phyloP scores from a whole-genome alignment of 148 eudicot genomes.

The Dysphania ambrosioides region DNA sequence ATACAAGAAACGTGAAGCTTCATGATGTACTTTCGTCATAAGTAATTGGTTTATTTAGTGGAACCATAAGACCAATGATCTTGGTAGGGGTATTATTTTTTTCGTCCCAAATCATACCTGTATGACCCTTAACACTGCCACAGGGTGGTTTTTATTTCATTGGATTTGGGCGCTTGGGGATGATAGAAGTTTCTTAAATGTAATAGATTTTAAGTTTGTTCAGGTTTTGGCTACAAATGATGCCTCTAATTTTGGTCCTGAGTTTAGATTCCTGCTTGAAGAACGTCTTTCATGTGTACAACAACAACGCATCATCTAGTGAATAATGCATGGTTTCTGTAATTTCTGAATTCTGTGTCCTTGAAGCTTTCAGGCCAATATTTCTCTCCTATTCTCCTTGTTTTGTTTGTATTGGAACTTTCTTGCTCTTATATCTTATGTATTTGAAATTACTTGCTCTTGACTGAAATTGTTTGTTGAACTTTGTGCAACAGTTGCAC shows the following conservation, averaged over 20 bases:
- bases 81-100: conserved; percentile 1
- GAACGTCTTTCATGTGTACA: conserved; percentile 26
- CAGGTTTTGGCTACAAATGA: conserved; percentile 10
- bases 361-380: too few species aligned
- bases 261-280: conserved; percentile 17
- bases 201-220: conserved; percentile 7
- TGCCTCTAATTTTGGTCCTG: conserved; percentile 18
- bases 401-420: too few species aligned
- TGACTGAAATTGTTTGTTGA: too few species aligned
- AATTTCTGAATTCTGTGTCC: neutral
- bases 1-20: conserved; percentile 10
- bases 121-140: conserved; percentile 15
- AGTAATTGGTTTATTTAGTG: conserved; percentile 13
- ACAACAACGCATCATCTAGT: conserved; percentile 10
- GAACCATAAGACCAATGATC: conserved; percentile 4
- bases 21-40: neutral
- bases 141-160: neutral
- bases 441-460: too few species aligned
- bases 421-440: too few species aligned
- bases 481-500: too few species aligned
- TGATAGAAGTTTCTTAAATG: conserved; percentile 9
- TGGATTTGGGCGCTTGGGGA: conserved; percentile 4
- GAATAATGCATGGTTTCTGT: conserved; percentile 13
- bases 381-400: too few species aligned
- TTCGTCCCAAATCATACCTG: conserved; percentile 6